Percentiles rank a stretch among this genome's conserved stretches.
Evolutionary conservation across 805 yeast species (phyloP).

Genomic region (Lachancea fermentati): DNA sequence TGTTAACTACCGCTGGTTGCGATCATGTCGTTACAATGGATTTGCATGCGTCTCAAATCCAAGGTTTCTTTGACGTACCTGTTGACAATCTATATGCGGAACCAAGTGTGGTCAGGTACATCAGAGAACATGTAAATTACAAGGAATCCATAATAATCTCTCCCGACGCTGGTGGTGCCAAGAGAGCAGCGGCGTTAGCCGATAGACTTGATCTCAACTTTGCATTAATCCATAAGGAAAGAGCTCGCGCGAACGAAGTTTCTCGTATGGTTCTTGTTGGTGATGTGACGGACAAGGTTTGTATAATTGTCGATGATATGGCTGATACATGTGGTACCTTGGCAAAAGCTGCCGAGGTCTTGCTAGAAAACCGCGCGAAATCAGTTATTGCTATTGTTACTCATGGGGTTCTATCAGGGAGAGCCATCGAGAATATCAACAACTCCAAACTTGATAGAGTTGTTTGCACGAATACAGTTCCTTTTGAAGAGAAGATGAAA

Average conservation of each 20-base stretch:
- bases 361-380: constrained; percentile 74
- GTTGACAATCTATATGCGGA: constrained; percentile 95
- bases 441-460: constrained; percentile 62
- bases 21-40: constrained; percentile 96
- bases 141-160: constrained; percentile 74
- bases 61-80: constrained; percentile 92
- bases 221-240: constrained; percentile 94
- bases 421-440: constrained; percentile 69
- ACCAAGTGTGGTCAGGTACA: constrained; percentile 80
- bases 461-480: constrained; percentile 91
- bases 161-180: constrained; percentile 99
- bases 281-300: constrained; percentile 77
- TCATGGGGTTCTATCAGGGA: constrained; percentile 88
- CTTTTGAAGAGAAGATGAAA: constrained; percentile 58
- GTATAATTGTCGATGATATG: constrained; percentile 92
- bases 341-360: constrained; percentile 87
- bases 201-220: constrained; percentile 87
- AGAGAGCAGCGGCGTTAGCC: constrained; percentile 91
- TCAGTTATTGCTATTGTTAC: constrained; percentile 91
- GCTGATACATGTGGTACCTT: constrained; percentile 98
- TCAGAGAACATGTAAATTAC: constrained; percentile 55
- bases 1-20: constrained; percentile 91
- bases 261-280: constrained; percentile 95
- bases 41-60: constrained; percentile 94
- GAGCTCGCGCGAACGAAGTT: constrained; percentile 92